phyloP scores from a whole-genome alignment of 2,329 filamentous ascomycete genomes.

The Xylariaceae sp. region DNA sequence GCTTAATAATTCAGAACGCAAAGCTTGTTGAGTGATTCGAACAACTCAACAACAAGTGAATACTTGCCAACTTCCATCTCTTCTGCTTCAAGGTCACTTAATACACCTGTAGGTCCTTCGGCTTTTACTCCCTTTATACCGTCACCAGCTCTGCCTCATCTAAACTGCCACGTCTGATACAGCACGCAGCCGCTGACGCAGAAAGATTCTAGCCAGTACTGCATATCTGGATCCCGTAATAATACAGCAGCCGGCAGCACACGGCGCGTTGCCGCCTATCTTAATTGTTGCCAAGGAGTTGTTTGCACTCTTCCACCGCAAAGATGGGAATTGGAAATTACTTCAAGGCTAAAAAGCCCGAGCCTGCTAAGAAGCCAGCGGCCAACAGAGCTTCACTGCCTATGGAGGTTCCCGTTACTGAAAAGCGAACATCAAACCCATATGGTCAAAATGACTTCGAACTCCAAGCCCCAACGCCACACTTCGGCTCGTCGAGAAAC shows the following conservation, averaged over 20 bases:
- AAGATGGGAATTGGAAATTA: conserved; percentile 60
- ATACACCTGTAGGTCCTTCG: too few species aligned
- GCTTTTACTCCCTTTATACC: too few species aligned
- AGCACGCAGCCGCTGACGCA: neutral
- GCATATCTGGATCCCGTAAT: neutral
- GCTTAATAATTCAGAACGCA: too few species aligned
- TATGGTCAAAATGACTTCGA: conserved; percentile 40
- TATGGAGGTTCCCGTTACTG: conserved; percentile 28
- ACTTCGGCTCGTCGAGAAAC: conserved; percentile 48
- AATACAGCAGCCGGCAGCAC: conserved; percentile 1
- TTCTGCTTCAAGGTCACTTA: too few species aligned
- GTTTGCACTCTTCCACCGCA: conserved; percentile 4
- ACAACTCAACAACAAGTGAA: too few species aligned
- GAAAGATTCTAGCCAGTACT: neutral
- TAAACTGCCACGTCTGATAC: neutral
- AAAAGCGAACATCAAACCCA: conserved; percentile 33
- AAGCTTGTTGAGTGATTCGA: too few species aligned
- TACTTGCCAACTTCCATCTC: too few species aligned
- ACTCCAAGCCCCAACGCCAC: conserved; percentile 46
- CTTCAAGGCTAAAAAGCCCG: conserved; percentile 53
- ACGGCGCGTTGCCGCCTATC: conserved; percentile 9
- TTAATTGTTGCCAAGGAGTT: conserved; percentile 1
- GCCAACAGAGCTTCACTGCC: conserved; percentile 19
- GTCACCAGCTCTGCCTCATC: too few species aligned
- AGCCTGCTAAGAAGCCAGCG: conserved; percentile 23